phyloP scores from a whole-genome alignment of 257 asterid genomes.

The Scutellaria minor region DNA sequence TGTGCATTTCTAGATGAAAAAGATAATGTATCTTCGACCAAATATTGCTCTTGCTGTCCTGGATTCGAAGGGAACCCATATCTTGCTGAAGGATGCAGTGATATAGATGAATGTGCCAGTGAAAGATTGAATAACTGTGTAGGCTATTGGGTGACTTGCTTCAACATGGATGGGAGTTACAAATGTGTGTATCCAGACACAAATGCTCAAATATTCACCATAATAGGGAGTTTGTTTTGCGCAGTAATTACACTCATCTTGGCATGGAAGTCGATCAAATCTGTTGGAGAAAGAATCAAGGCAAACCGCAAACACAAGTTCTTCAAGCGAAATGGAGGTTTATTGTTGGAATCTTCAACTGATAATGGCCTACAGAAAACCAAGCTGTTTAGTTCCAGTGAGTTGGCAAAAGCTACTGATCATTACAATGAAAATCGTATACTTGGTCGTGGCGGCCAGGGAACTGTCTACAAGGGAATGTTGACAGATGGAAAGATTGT shows the following conservation, averaged over 20 bases:
- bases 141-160: background rate
- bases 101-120: slow-evolving; percentile 38
- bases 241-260: background rate
- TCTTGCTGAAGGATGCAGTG: slow-evolving; percentile 39
- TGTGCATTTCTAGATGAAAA: background rate
- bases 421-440: no score
- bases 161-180: slow-evolving; percentile 15
- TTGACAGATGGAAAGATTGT: no score
- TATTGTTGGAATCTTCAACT: slow-evolving; percentile 39
- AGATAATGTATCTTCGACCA: background rate
- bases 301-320: slow-evolving; percentile 28
- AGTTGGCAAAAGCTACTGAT: no score
- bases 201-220: background rate
- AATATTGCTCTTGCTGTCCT: background rate
- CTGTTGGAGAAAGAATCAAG: slow-evolving; percentile 29
- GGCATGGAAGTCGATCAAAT: slow-evolving; percentile 29
- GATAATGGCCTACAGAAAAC: slow-evolving; percentile 35
- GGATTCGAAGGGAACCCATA: slow-evolving; percentile 50
- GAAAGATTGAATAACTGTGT: background rate
- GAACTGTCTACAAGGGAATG: no score
- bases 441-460: no score
- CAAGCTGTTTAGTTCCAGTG: slow-evolving; percentile 36
- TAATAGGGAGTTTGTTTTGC: slow-evolving; percentile 28
- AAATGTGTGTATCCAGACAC: background rate
- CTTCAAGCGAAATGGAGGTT: slow-evolving; percentile 46